A percentile compares a stretch with the other conserved stretches of the same genome.
Evolutionary conservation across 345 rosid genomes (phyloP).

Genomic region (Mallotus nudiflorus): DNA sequence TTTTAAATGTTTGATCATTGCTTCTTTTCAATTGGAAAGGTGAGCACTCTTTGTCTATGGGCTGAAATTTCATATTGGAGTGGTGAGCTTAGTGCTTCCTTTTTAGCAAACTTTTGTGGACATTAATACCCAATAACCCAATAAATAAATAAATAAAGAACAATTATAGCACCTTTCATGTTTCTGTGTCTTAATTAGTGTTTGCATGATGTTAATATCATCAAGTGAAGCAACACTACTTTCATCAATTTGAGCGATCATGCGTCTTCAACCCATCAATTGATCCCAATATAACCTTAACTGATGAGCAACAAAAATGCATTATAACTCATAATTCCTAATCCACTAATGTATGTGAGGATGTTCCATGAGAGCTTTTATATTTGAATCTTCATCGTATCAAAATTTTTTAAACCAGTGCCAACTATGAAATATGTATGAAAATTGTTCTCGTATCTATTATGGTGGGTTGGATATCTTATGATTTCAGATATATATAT

Average conservation of each 20-base stretch:
- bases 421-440: not conserved
- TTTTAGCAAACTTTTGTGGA: not conserved
- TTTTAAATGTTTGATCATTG: constrained; percentile 1
- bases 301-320: not conserved
- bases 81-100: not conserved
- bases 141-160: no score
- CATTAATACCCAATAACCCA: not conserved
- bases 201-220: not conserved
- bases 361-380: no score
- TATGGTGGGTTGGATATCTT: no score
- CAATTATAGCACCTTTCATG: not conserved
- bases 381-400: no score
- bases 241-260: not conserved
- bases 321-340: not conserved
- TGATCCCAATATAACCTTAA: no score
- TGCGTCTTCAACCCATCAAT: no score
- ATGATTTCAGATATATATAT: no score
- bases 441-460: no score
- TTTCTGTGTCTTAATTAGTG: not conserved
- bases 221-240: not conserved
- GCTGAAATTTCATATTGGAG: not conserved
- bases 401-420: no score
- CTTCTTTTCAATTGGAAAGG: not conserved
- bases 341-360: no score
- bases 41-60: constrained; percentile 2